Evolutionary conservation across 148 eudicot species (phyloP), one percentile per base, ranked within the genome.

Genomic region (Rhododendron griersonianum): DNA sequence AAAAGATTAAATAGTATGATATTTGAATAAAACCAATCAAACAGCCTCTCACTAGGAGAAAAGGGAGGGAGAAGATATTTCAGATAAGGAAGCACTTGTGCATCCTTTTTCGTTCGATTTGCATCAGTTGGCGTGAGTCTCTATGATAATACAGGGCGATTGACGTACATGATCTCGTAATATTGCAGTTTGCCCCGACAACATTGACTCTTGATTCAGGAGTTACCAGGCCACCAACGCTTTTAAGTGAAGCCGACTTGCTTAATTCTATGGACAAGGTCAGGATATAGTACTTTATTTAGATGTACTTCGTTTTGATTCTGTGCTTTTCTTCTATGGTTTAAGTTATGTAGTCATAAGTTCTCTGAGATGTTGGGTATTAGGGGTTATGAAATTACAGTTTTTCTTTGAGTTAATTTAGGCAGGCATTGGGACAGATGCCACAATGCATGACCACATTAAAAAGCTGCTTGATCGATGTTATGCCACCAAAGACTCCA

Each of bases 371-470:
- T 45, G 19, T 78, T 78, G 57, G 83, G 53, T 51, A 67, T 15
- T 35, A 45, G 50, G 23, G 53, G 19, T 50, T 73, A 75, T 23
- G 44, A 61, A 82, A 59, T 51, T 35, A 3, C 75, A 8, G 4
- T 23, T 37, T 83, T 19, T 53, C 47, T 71, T 19, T 9, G 0
- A 28, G 10, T 79, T 53, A 86, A 5, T 85, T 83, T 71, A 96
- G 98, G 95, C 98, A 41, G 98, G 95, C 59, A 97, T 97, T 57
- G 99, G 99, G 48, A 97, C 99, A 85, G 99, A 97, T 92, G 99
- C 99, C 44, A 97, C 99, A 73, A 97, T 97, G 99, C 99, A 97
- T 89, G 99, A 97, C 89, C 99, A 97, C 88, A 97, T 97, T 84
- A 95, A 97, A 85, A 97, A 97, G 89, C 93, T 97, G 84, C 91